Evolutionary conservation across 768 basidiomycete species (phyloP).

Genomic region (Termitomyces sp.): DNA sequence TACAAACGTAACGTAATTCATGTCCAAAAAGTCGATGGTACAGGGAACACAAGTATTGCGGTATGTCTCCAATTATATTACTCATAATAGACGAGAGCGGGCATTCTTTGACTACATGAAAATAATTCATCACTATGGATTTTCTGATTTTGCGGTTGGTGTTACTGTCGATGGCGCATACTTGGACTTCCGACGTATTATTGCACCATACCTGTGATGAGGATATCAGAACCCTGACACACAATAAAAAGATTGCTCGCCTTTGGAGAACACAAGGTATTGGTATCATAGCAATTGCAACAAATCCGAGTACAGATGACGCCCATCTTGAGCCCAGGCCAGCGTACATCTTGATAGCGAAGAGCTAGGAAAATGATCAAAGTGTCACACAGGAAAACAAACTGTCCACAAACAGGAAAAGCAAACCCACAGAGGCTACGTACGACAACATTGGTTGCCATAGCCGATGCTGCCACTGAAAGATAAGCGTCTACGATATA

Average conservation of each 20-base stretch:
- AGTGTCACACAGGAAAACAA: background rate
- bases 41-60: too few species aligned
- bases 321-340: slow-evolving; percentile 49
- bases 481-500: slow-evolving; percentile 62
- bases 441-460: slow-evolving; percentile 42
- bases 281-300: too few species aligned
- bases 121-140: background rate
- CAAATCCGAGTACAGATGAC: slow-evolving; percentile 32
- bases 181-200: too few species aligned
- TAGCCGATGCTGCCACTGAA: slow-evolving; percentile 29
- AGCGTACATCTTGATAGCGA: slow-evolving; percentile 50
- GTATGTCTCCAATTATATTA: background rate
- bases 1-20: too few species aligned
- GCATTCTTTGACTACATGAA: background rate
- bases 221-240: too few species aligned
- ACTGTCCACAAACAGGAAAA: slow-evolving; percentile 33
- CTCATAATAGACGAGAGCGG: background rate
- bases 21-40: too few species aligned
- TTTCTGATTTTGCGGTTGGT: background rate
- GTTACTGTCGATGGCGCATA: slow-evolving; percentile 26
- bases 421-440: slow-evolving; percentile 46
- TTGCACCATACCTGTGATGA: too few species aligned
- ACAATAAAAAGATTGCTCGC: too few species aligned
- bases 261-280: too few species aligned
- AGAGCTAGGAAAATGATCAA: slow-evolving; percentile 31